Evolutionary conservation across 2,329 filamentous ascomycete genomes (phyloP).

Genomic region (Apiospora marii): DNA sequence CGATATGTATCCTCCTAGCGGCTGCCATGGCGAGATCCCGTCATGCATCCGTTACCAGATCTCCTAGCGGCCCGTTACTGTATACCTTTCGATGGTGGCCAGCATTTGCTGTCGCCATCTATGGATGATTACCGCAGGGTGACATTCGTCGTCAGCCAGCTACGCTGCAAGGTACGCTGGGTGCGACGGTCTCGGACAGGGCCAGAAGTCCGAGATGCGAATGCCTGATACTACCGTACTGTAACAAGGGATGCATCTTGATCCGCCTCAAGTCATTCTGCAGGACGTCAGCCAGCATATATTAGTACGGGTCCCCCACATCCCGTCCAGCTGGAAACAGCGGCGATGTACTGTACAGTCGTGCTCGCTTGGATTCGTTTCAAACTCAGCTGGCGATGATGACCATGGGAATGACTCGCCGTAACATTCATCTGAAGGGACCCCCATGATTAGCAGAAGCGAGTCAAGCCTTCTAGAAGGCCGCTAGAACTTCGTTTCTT

Average conservation of each 20-base stretch:
- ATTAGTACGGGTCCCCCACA: background rate
- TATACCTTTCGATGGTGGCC: background rate
- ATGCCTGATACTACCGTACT: background rate
- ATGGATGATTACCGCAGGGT: background rate
- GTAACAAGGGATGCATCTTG: background rate
- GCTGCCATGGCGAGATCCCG: slow-evolving; percentile 11
- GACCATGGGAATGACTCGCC: background rate
- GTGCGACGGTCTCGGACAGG: too few species aligned
- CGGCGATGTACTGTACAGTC: background rate
- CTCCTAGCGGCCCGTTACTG: slow-evolving; percentile 16
- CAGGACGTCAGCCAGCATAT: background rate
- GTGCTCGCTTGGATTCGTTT: background rate
- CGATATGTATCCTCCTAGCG: background rate
- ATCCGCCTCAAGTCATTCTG: background rate
- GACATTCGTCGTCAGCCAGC: background rate
- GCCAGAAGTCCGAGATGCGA: background rate
- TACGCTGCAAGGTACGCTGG: background rate
- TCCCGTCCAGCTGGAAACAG: background rate
- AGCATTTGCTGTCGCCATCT: background rate
- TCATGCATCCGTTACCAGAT: slow-evolving; percentile 15
- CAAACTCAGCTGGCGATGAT: background rate
- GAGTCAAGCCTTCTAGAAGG: slow-evolving; percentile 20
- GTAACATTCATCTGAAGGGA: background rate
- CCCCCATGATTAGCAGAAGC: background rate
- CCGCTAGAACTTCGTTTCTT: slow-evolving; percentile 12